Conservation (phyloP, 306 rosid genomes). For the Fragaria nilgerrensis region DNA sequence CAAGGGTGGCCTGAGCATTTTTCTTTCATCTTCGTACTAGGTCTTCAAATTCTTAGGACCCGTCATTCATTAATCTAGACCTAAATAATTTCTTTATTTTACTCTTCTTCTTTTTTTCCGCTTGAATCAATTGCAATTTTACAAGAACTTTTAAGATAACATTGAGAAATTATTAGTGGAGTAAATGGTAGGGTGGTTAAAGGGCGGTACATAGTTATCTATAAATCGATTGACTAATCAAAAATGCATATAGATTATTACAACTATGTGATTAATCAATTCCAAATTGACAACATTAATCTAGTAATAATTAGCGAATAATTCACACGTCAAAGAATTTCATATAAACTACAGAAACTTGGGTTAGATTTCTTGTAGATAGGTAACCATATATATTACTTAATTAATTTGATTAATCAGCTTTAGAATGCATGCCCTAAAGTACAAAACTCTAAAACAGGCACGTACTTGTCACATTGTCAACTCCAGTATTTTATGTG, state of each 20-base stretch:
- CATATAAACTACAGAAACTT: neutral
- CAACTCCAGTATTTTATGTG: constrained; percentile 3
- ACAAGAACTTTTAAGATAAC: neutral
- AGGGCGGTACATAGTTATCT: neutral
- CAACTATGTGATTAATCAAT: neutral
- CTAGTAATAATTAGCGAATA: neutral
- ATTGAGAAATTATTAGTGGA: neutral
- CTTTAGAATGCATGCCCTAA: constrained; percentile 1
- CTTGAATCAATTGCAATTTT: neutral
- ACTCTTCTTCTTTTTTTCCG: too few species aligned
- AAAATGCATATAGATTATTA: neutral
- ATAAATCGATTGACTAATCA: neutral
- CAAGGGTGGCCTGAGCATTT: too few species aligned
- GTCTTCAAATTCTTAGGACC: too few species aligned
- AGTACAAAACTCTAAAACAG: neutral
- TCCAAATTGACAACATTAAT: neutral
- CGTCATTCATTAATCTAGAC: too few species aligned
- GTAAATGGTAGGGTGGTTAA: neutral
- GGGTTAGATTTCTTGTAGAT: neutral
- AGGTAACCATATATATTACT: neutral
- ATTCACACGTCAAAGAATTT: neutral
- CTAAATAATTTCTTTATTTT: too few species aligned
- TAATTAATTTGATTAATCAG: neutral
- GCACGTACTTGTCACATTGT: constrained; percentile 11
- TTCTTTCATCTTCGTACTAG: too few species aligned